A percentile compares a stretch with the other conserved stretches of the same genome.
phyloP scores from a whole-genome alignment of 768 basidiomycete species.

The Collybia mongolica region DNA sequence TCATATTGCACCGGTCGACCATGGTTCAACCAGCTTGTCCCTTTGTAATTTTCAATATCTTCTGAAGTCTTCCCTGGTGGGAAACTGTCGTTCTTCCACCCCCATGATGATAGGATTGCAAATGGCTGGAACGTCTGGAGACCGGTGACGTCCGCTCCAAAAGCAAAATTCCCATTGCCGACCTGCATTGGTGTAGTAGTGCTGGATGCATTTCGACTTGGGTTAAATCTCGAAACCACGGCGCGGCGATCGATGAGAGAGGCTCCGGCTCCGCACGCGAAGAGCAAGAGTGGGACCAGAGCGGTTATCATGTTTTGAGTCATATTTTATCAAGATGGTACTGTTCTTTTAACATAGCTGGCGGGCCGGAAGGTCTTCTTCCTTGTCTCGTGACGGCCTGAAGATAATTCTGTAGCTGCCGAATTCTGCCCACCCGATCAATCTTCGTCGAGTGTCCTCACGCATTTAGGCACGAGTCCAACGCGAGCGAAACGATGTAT shows the following conservation, averaged over 20 bases:
- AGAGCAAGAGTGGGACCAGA: no score
- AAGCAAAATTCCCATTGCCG: slow-evolving; percentile 63
- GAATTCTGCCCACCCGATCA: no score
- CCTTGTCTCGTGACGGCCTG: no score
- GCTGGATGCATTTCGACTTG: slow-evolving; percentile 42
- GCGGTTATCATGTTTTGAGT: no score
- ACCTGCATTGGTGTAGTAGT: slow-evolving; percentile 53
- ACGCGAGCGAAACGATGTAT: no score
- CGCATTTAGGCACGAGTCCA: no score
- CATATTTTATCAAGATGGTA: no score
- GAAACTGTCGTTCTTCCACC: slow-evolving; percentile 59
- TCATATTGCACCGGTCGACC: slow-evolving; percentile 49
- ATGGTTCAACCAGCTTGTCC: slow-evolving; percentile 50
- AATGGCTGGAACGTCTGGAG: slow-evolving; percentile 58
- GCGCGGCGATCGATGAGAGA: slow-evolving; percentile 38
- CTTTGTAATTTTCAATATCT: slow-evolving; percentile 46
- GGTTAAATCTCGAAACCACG: slow-evolving; percentile 50
- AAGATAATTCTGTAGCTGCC: no score
- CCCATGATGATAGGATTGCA: slow-evolving; percentile 58
- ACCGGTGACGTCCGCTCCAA: slow-evolving; percentile 56
- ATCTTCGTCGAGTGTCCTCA: no score
- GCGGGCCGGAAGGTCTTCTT: no score
- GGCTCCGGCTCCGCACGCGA: no score
- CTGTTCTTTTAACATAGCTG: no score
- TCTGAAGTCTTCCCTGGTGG: slow-evolving; percentile 39